Conservation (phyloP, 352 stramenopile genomes). For the Aphanomyces astaci region DNA sequence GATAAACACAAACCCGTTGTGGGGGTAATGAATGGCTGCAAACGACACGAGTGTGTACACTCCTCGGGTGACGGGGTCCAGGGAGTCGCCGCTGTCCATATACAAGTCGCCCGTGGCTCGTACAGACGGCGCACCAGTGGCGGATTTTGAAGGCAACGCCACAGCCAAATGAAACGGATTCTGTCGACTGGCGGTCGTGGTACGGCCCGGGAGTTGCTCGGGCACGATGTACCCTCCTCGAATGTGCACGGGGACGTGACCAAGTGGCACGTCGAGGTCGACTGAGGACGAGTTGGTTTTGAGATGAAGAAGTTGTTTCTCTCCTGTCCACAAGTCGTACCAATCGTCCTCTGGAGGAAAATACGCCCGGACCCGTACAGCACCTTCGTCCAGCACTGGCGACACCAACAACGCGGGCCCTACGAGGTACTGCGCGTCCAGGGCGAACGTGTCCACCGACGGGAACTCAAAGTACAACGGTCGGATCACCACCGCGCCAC, state of each 20-base stretch:
- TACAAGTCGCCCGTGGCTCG: constrained; percentile 51
- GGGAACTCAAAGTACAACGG: constrained; percentile 64
- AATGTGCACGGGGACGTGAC: constrained; percentile 54
- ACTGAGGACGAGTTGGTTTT: neutral
- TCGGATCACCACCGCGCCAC: constrained; percentile 38
- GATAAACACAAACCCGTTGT: neutral
- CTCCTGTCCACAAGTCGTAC: constrained; percentile 55
- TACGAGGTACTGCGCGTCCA: constrained; percentile 52
- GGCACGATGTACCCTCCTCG: constrained; percentile 57
- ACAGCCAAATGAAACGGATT: constrained; percentile 47
- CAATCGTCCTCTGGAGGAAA: constrained; percentile 34
- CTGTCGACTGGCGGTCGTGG: constrained; percentile 47
- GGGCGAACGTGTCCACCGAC: constrained; percentile 30
- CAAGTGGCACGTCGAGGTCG: constrained; percentile 36
- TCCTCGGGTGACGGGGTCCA: constrained; percentile 35
- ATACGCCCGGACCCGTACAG: constrained; percentile 36
- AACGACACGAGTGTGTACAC: constrained; percentile 7
- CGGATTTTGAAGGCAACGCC: constrained; percentile 33
- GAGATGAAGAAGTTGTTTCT: constrained; percentile 8
- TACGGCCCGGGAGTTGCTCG: constrained; percentile 44
- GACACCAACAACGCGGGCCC: constrained; percentile 40
- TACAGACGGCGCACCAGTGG: neutral
- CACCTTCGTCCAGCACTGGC: constrained; percentile 46
- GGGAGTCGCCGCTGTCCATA: constrained; percentile 63
- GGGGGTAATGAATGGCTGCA: neutral